A percentile compares a stretch with the other conserved stretches of the same genome.
Conservation (phyloP, 1,139 yeast genomes). For the Kazachstania sp. region DNA sequence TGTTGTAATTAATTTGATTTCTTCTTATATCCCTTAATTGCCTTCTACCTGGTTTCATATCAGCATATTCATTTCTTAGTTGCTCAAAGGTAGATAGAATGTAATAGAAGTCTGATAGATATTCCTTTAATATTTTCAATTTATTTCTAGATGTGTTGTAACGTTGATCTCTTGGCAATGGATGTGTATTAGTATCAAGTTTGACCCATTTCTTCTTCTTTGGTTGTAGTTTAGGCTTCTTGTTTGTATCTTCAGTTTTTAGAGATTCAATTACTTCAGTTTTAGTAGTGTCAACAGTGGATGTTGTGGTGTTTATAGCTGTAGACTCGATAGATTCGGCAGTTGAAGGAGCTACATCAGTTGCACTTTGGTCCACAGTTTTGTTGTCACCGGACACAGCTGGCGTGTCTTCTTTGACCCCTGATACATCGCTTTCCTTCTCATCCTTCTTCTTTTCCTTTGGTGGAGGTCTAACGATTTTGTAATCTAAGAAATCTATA, state of each 20-base stretch:
- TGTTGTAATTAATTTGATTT: slow-evolving; percentile 19
- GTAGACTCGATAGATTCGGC: neutral
- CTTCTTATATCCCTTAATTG: slow-evolving; percentile 27
- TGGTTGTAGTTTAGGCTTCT: neutral
- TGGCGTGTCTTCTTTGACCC: neutral
- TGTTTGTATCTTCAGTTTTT: slow-evolving; percentile 2
- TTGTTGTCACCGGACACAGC: neutral
- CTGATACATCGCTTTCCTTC: neutral
- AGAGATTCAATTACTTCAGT: neutral
- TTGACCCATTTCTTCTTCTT: slow-evolving; percentile 6
- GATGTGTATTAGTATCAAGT: slow-evolving; percentile 19
- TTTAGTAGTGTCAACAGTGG: neutral
- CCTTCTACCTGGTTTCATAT: slow-evolving; percentile 26
- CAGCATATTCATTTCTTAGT: slow-evolving; percentile 22
- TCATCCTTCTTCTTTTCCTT: slow-evolving; percentile 6
- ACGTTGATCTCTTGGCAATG: slow-evolving; percentile 27
- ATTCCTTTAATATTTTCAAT: slow-evolving; percentile 19
- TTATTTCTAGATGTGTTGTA: slow-evolving; percentile 26
- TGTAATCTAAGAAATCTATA: slow-evolving; percentile 22
- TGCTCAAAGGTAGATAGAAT: slow-evolving; percentile 22
- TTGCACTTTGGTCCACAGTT: neutral
- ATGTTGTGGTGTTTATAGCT: too few relatives aligned
- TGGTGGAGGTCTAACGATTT: slow-evolving; percentile 14
- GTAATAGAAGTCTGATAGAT: slow-evolving; percentile 17
- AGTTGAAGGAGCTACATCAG: neutral